These are phyloP conservation scores for Penicillium paxilli DNA, from an alignment of 495 filamentous ascomycete genomes.

Conservation along the genomic window DNA sequence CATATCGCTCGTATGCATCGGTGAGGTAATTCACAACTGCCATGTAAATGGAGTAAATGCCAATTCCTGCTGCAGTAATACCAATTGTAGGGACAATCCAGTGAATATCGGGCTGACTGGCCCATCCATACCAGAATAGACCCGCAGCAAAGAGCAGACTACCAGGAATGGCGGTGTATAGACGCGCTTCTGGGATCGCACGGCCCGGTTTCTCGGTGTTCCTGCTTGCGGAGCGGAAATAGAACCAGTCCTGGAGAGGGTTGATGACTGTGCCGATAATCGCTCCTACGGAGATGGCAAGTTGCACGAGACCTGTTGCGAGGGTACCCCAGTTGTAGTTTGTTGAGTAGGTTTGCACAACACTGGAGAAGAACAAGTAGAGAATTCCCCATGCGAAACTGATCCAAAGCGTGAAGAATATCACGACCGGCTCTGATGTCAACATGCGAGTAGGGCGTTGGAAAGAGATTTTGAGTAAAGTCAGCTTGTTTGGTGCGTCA, in stretches of 20 bases:
- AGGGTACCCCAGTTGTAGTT: constrained; percentile 39
- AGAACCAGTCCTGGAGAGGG: constrained; percentile 40
- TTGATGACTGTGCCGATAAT: constrained; percentile 43
- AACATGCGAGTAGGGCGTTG: constrained; percentile 50
- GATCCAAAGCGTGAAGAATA: constrained; percentile 52
- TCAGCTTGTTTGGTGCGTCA: constrained; percentile 19
- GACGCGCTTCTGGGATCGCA: constrained; percentile 40
- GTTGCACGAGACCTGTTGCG: constrained; percentile 37
- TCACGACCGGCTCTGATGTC: constrained; percentile 53
- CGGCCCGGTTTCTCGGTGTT: constrained; percentile 30
- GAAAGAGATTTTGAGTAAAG: constrained; percentile 35
- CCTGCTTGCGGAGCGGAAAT: constrained; percentile 27
- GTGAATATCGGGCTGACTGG: constrained; percentile 28
- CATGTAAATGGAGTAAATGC: constrained; percentile 49
- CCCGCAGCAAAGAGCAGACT: constrained; percentile 41
- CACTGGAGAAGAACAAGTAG: constrained; percentile 46
- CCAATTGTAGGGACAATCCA: constrained; percentile 45
- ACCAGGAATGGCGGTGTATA: constrained; percentile 43
- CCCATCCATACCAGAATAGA: constrained; percentile 47
- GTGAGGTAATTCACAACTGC: constrained; percentile 49
- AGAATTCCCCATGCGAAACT: constrained; percentile 55
- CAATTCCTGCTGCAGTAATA: constrained; percentile 34
- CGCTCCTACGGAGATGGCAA: constrained; percentile 43
- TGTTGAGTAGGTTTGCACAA: constrained; percentile 36
- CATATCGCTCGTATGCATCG: constrained; percentile 46